A percentile compares a stretch with the other conserved stretches of the same genome.
phyloP scores from a whole-genome alignment of 352 stramenopile genomes.

The Phytophthora pseudosyringae region DNA sequence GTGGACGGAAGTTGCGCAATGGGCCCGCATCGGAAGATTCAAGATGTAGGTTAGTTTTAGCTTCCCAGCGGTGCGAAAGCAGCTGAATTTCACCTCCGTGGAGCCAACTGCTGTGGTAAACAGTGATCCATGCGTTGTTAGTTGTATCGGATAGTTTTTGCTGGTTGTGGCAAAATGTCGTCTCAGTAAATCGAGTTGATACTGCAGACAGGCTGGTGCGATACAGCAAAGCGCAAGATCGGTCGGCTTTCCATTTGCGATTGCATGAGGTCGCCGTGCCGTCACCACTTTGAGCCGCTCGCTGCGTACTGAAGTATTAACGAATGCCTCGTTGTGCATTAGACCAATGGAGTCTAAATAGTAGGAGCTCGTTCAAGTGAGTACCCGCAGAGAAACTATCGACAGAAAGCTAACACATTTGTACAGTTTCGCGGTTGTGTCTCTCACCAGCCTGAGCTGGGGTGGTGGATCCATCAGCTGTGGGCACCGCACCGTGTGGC shows the following conservation, averaged over 20 bases:
- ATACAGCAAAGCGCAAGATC: constrained; percentile 1
- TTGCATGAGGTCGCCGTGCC: constrained; percentile 7
- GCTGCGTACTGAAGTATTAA: neutral
- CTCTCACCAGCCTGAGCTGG: constrained; percentile 5
- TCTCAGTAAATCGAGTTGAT: neutral
- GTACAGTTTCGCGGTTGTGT: neutral
- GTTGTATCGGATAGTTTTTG: too few species aligned
- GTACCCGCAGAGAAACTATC: constrained; percentile 8
- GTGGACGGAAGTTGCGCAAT: too few species aligned
- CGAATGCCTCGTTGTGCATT: constrained; percentile 1
- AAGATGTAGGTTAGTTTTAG: too few species aligned
- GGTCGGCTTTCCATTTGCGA: constrained; percentile 1
- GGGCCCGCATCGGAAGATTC: too few species aligned
- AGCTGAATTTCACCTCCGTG: too few species aligned
- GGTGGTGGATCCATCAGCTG: constrained; percentile 11
- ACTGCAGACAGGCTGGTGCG: neutral
- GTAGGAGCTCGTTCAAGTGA: neutral
- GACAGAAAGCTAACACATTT: neutral
- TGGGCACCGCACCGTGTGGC: constrained; percentile 14
- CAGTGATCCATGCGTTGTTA: too few species aligned
- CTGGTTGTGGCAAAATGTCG: too few species aligned
- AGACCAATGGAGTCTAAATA: neutral
- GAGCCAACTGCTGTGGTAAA: too few species aligned
- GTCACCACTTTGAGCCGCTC: neutral
- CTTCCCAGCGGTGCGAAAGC: too few species aligned